These are phyloP conservation scores for Symbiotaphrina buchneri DNA, from an alignment of 495 filamentous ascomycete species.

Conservation along the genomic window DNA sequence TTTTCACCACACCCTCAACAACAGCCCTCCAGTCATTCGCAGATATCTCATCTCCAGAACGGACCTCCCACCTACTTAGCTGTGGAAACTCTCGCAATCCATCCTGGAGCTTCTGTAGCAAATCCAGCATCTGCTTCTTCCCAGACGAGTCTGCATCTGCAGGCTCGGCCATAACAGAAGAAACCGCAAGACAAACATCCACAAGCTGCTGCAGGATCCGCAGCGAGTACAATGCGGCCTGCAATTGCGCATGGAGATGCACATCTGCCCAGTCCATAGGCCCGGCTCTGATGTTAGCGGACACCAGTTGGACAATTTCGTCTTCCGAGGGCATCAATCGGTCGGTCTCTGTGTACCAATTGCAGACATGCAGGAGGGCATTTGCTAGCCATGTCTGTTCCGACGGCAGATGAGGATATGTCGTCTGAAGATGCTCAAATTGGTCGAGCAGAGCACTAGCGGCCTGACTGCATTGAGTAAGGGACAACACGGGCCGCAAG, in stretches of 20 bases:
- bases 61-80: no score
- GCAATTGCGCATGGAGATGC: slow-evolving; percentile 38
- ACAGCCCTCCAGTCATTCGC: no score
- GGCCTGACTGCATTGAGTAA: slow-evolving; percentile 4
- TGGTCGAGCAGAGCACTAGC: neutral
- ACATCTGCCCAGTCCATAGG: slow-evolving; percentile 31
- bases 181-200: no score
- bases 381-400: slow-evolving; percentile 1
- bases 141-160: no score
- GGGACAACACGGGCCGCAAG: neutral
- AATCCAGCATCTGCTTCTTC: no score
- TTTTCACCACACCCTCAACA: no score
- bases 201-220: slow-evolving; percentile 37
- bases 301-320: slow-evolving; percentile 1
- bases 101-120: no score
- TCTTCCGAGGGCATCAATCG: neutral
- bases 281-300: slow-evolving; percentile 4
- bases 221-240: slow-evolving; percentile 40
- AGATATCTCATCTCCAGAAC: no score
- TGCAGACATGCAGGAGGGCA: slow-evolving; percentile 1
- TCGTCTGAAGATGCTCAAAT: no score
- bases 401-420: neutral
- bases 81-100: no score
- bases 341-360: slow-evolving; percentile 2
- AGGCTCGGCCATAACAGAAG: no score